Percentiles rank a stretch among this genome's conserved stretches.
Evolutionary conservation across 2,329 filamentous ascomycete species (phyloP).

Genomic region (Neurospora sp.): DNA sequence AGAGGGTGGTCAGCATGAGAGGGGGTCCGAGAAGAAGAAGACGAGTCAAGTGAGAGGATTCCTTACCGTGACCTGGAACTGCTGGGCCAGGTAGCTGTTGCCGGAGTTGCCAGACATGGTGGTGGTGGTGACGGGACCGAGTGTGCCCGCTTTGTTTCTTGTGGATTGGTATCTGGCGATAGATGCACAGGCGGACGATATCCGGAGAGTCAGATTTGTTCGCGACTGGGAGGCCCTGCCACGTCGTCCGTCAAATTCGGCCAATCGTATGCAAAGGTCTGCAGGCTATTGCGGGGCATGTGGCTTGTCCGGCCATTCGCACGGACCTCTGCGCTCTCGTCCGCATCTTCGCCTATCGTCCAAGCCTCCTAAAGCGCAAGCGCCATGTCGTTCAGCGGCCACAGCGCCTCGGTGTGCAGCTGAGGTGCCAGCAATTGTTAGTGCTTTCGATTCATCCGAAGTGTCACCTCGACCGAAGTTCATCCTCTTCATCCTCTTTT

Average conservation of each 20-base stretch:
- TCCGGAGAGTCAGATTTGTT: neutral
- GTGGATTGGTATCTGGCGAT: neutral
- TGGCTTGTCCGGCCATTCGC: neutral
- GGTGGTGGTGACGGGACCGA: neutral
- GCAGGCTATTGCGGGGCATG: neutral
- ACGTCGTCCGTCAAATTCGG: neutral
- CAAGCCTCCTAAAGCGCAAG: neutral
- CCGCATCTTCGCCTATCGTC: neutral
- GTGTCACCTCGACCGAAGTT: too few species aligned
- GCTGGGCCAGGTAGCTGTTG: neutral
- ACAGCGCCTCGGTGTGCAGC: neutral
- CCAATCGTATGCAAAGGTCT: neutral
- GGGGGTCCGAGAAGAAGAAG: neutral
- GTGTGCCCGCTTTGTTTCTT: neutral
- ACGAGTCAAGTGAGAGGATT: neutral
- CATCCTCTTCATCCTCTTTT: neutral
- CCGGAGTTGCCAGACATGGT: neutral
- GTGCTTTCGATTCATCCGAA: too few species aligned
- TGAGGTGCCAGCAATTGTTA: too few species aligned
- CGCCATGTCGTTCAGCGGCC: neutral
- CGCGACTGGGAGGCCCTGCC: neutral
- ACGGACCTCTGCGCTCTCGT: neutral
- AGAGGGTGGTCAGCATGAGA: neutral
- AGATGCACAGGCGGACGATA: neutral
- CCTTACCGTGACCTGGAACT: neutral